Percentiles rank a stretch among this genome's conserved stretches.
These are phyloP conservation scores for Nicotiana obtusifolia DNA, from an alignment of 257 asterid genomes.

Conservation along the genomic window DNA sequence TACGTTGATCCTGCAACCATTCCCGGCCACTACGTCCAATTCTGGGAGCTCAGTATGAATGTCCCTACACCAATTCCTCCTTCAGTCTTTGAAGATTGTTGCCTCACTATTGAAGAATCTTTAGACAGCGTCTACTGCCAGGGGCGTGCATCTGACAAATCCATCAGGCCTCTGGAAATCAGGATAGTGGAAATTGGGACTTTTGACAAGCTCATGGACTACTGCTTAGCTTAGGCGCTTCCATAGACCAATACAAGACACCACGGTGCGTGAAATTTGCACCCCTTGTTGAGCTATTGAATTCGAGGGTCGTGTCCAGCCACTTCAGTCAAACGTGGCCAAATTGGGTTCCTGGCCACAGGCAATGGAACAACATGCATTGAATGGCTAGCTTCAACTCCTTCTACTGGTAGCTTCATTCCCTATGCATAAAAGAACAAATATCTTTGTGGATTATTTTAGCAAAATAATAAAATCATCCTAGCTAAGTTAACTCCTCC, in stretches of 20 bases:
- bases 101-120: constrained; percentile 29
- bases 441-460: constrained; percentile 30
- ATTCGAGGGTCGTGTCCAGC: constrained; percentile 40
- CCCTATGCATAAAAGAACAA: constrained; percentile 10
- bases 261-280: constrained; percentile 77
- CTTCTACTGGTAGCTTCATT: neutral
- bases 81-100: constrained; percentile 67
- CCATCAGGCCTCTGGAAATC: constrained; percentile 78
- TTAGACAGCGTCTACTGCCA: constrained; percentile 70
- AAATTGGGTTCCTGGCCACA: constrained; percentile 57
- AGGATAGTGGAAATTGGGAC: constrained; percentile 29
- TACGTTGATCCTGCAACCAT: constrained; percentile 52
- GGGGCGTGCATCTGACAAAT: constrained; percentile 53
- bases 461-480: constrained; percentile 21
- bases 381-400: constrained; percentile 12
- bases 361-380: constrained; percentile 53
- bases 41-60: constrained; percentile 2
- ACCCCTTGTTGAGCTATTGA: constrained; percentile 67
- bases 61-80: constrained; percentile 55
- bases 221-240: constrained; percentile 73
- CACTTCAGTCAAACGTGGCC: constrained; percentile 81
- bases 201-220: constrained; percentile 86
- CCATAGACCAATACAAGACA: constrained; percentile 22
- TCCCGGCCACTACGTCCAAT: constrained; percentile 68
- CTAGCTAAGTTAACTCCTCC: constrained; percentile 30